A percentile compares a stretch with the other conserved stretches of the same genome.
These are phyloP conservation scores for Chaetomium globosum DNA, from an alignment of 2,329 filamentous ascomycete species.

Conservation along the genomic window DNA sequence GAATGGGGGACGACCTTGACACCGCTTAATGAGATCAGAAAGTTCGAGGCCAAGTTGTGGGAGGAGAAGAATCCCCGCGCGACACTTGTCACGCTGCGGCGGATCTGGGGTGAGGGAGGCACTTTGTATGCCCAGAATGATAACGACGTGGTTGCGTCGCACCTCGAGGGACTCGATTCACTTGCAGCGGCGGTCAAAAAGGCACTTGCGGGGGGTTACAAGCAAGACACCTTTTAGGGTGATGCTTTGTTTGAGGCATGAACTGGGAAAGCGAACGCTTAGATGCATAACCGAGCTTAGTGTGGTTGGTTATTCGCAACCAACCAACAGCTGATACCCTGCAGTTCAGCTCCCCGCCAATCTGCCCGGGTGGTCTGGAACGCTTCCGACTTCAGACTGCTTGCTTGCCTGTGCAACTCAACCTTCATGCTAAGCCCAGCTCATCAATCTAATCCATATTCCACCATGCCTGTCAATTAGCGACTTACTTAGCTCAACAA, in stretches of 20 bases:
- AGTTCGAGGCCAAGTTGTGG: conserved; percentile 63
- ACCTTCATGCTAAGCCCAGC: background rate
- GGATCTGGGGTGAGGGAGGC: conserved; percentile 74
- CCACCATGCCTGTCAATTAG: conserved; percentile 15
- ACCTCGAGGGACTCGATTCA: conserved; percentile 54
- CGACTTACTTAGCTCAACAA: background rate
- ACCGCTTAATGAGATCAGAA: conserved; percentile 55
- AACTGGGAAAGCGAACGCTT: background rate
- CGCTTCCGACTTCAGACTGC: background rate
- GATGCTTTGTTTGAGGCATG: background rate
- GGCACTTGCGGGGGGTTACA: conserved; percentile 35
- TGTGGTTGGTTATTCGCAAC: background rate
- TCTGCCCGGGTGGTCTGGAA: background rate
- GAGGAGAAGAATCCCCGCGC: conserved; percentile 54
- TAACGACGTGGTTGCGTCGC: conserved; percentile 60
- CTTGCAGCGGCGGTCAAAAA: conserved; percentile 45
- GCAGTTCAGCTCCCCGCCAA: background rate
- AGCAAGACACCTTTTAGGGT: conserved; percentile 34
- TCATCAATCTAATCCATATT: background rate
- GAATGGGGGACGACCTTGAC: conserved; percentile 60
- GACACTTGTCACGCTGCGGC: conserved; percentile 60
- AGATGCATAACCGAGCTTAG: conserved; percentile 4
- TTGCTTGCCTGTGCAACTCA: background rate
- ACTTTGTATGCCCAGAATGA: conserved; percentile 71
- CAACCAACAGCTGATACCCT: background rate